phyloP scores from a whole-genome alignment of 2,329 filamentous ascomycete species.

The Cladophialophora immunda region DNA sequence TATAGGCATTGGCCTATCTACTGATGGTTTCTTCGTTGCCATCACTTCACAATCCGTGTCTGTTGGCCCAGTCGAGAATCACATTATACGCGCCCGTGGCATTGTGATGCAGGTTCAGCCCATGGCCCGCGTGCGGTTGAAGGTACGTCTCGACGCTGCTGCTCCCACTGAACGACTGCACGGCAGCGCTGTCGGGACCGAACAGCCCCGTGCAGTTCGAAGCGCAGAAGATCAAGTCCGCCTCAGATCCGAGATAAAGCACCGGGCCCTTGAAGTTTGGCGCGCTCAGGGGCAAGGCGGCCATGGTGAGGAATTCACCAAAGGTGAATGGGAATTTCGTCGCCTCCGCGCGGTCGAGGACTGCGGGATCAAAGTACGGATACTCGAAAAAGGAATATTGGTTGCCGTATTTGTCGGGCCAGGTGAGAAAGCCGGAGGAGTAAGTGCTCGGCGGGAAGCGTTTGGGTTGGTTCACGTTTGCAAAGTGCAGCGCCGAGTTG shows the following conservation, averaged over 20 bases:
- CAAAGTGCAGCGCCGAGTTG: slow-evolving; percentile 43
- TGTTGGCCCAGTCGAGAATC: slow-evolving; percentile 41
- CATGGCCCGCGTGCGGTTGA: slow-evolving; percentile 43
- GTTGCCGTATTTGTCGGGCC: slow-evolving; percentile 61
- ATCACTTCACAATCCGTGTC: slow-evolving; percentile 39
- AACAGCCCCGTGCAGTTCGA: slow-evolving; percentile 43
- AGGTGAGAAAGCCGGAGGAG: slow-evolving; percentile 56
- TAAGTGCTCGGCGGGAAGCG: slow-evolving; percentile 56
- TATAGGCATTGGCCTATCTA: not conserved
- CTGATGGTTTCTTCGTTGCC: not conserved
- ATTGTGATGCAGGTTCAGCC: slow-evolving; percentile 45
- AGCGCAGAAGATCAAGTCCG: slow-evolving; percentile 41
- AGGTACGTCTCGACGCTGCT: slow-evolving; percentile 41
- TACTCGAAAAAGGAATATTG: slow-evolving; percentile 57
- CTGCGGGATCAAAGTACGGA: slow-evolving; percentile 62
- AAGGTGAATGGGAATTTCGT: slow-evolving; percentile 43
- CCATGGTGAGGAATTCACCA: slow-evolving; percentile 42
- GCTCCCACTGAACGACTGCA: slow-evolving; percentile 35
- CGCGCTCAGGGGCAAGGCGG: slow-evolving; percentile 22
- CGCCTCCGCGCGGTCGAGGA: slow-evolving; percentile 56
- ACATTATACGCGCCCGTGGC: slow-evolving; percentile 43
- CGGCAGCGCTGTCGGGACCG: slow-evolving; percentile 35
- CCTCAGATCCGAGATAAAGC: slow-evolving; percentile 41
- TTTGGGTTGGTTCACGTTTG: slow-evolving; percentile 38
- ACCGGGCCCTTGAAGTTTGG: slow-evolving; percentile 40